These are phyloP conservation scores for Nothophoma quercina DNA, from an alignment of 2,329 filamentous ascomycete genomes.

Conservation along the genomic window DNA sequence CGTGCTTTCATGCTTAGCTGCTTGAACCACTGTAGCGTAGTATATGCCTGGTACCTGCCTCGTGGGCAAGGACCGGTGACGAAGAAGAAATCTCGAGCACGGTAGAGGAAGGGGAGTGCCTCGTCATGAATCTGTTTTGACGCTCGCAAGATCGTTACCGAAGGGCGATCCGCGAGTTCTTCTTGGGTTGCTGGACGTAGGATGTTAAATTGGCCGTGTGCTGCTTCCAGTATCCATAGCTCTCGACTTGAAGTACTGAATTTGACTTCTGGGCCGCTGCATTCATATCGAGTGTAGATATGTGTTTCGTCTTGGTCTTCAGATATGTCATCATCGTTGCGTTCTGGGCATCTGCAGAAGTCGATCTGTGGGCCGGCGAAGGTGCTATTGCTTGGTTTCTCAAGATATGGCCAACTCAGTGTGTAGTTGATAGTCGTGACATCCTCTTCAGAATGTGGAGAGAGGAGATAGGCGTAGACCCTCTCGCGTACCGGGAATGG, in stretches of 20 bases:
- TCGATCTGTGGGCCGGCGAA: constrained; percentile 39
- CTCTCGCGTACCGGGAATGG: constrained; percentile 1
- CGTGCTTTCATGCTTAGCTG: constrained; percentile 24
- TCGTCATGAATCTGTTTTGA: constrained; percentile 34
- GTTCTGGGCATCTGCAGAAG: constrained; percentile 36
- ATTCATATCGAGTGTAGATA: constrained; percentile 42
- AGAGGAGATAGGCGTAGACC: constrained; percentile 34
- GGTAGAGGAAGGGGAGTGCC: constrained; percentile 37
- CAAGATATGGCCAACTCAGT: constrained; percentile 37
- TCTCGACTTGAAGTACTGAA: constrained; percentile 26
- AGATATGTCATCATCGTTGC: not conserved
- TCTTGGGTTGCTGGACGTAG: constrained; percentile 33
- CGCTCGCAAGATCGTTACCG: constrained; percentile 21
- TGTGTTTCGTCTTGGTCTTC: constrained; percentile 23
- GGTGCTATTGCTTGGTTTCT: constrained; percentile 42
- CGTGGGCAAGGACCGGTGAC: constrained; percentile 41
- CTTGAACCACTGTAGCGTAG: constrained; percentile 36
- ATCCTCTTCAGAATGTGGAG: constrained; percentile 45
- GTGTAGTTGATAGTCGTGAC: constrained; percentile 47
- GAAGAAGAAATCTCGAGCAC: constrained; percentile 35
- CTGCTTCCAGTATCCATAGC: constrained; percentile 36
- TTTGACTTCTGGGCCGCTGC: constrained; percentile 31
- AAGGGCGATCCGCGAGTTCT: constrained; percentile 24
- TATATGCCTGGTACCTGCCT: constrained; percentile 45
- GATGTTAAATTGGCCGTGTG: constrained; percentile 39